A percentile compares a stretch with the other conserved stretches of the same genome.
phyloP scores from a whole-genome alignment of 768 basidiomycete species.

The Mycena indigotica region DNA sequence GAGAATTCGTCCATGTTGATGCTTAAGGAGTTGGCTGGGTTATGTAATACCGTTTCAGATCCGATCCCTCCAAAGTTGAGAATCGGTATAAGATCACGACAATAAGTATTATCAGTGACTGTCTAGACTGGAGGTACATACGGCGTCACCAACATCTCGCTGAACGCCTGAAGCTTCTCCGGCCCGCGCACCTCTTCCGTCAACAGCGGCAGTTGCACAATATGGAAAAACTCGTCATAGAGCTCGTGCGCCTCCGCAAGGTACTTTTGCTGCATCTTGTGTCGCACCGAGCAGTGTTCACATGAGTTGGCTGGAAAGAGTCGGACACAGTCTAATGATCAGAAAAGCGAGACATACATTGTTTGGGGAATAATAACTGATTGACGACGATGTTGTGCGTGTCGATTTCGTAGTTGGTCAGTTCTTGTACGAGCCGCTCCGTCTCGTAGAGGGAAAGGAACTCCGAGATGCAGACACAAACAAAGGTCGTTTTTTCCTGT shows the following conservation, averaged over 20 bases:
- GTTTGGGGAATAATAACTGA: conserved; percentile 92
- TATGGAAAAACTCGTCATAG: conserved; percentile 98
- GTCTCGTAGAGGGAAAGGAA: conserved; percentile 99
- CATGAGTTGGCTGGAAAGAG: conserved; percentile 75
- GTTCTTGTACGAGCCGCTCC: conserved; percentile 94
- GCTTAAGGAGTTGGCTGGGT: no score
- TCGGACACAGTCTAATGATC: neutral
- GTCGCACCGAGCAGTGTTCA: conserved; percentile 91
- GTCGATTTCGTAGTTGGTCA: conserved; percentile 93
- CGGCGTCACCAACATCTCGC: conserved; percentile 86
- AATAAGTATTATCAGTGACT: no score
- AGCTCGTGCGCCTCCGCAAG: conserved; percentile 94
- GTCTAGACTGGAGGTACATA: conserved; percentile 68
- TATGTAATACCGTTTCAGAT: no score
- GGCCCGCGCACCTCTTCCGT: conserved; percentile 97
- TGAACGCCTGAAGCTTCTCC: conserved; percentile 90
- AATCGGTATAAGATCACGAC: no score
- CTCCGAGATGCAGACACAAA: conserved; percentile 98
- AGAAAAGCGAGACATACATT: conserved; percentile 52
- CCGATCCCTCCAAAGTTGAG: no score
- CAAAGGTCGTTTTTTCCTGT: conserved; percentile 97
- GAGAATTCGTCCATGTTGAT: no score
- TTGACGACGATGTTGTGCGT: conserved; percentile 99
- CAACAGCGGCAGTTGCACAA: conserved; percentile 87
- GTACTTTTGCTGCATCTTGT: conserved; percentile 99